Evolutionary conservation across 768 basidiomycete species (phyloP), one percentile per base, ranked within the genome.

Genomic region (Lyophyllum atratum): DNA sequence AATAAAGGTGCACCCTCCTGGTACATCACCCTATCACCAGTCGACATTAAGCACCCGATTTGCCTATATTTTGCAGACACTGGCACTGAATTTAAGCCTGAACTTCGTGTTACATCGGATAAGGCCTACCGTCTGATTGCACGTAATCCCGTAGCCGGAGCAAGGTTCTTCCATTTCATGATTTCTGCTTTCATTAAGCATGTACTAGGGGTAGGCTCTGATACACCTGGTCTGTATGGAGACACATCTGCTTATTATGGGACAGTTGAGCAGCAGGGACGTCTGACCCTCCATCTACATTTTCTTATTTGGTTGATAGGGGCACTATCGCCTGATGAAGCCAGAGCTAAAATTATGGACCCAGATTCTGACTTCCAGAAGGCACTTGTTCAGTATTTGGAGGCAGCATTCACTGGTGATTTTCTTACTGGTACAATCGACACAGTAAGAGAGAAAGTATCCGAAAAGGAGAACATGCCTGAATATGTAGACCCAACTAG

Each of bases 21-120:
- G 74, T 76, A 69, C 59, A 63, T 76, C 0, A 76, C 74, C 8
- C 48, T 74, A 24, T 65, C 73, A 0, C 72, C 67, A 4, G 68
- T 59, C 56, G n/a, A n/a, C n/a, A n/a, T n/a, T n/a, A n/a, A n/a
- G n/a, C n/a, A n/a, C n/a, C n/a, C n/a, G n/a, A n/a, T 76, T 3
- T 68, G 65, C 14, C 15, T 76, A 8, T 75, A 75, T 54, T 74
- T 60, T 67, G 69, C 72, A 7, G 65, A 58, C 11, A 59, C 52
- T 14, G 48, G 68, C 4, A 49, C 59, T 9, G 49, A 37, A 0
- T 74, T 69, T 34, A 21, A 48, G 6, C 69, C 63, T 6, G 44
- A 60, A 17, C 26, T 58, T 21, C 1, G 4, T 15, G 3, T 26
- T 7, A 15, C n/a, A 8, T 26, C 44, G 2, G 53, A 60, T 45